Conservation (phyloP, 768 basidiomycete genomes). For the Boletus rufocinnamomeus region DNA sequence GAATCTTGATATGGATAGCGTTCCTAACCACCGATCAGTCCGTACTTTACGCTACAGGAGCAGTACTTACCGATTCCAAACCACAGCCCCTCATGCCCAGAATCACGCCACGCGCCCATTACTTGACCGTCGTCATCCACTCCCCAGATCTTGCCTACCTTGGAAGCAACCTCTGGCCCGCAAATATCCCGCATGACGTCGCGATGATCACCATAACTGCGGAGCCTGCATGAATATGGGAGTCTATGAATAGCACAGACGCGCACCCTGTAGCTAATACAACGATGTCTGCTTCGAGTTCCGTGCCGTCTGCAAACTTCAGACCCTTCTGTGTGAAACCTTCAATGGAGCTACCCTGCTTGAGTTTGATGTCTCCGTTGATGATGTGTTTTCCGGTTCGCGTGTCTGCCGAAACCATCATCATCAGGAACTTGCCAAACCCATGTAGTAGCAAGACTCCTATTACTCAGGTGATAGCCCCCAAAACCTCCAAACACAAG, state of each 20-base stretch:
- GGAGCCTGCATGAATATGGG: not conserved
- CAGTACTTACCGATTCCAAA: slow-evolving; percentile 11
- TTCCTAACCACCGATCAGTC: not conserved
- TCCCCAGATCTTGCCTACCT: slow-evolving; percentile 56
- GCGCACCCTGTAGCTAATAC: slow-evolving; percentile 22
- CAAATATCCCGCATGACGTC: slow-evolving; percentile 42
- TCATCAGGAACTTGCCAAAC: not conserved
- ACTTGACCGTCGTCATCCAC: slow-evolving; percentile 60
- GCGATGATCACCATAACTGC: slow-evolving; percentile 45
- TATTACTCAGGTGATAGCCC: slow-evolving; percentile 33
- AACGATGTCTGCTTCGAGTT: slow-evolving; percentile 24
- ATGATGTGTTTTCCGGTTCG: slow-evolving; percentile 42
- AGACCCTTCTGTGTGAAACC: slow-evolving; percentile 27
- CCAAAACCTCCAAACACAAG: slow-evolving; percentile 30
- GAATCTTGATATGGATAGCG: slow-evolving; percentile 12
- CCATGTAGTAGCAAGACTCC: not conserved
- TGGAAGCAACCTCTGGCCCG: slow-evolving; percentile 43
- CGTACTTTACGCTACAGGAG: not conserved
- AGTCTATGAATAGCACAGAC: not conserved
- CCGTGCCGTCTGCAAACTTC: slow-evolving; percentile 25
- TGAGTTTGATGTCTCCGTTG: slow-evolving; percentile 47
- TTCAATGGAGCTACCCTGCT: slow-evolving; percentile 36
- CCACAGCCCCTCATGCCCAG: slow-evolving; percentile 33
- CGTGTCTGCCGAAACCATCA: slow-evolving; percentile 15
- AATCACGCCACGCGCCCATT: slow-evolving; percentile 33